A percentile compares a stretch with the other conserved stretches of the same genome.
phyloP scores from a whole-genome alignment of 768 basidiomycete species.

The Ramaria sp. region DNA sequence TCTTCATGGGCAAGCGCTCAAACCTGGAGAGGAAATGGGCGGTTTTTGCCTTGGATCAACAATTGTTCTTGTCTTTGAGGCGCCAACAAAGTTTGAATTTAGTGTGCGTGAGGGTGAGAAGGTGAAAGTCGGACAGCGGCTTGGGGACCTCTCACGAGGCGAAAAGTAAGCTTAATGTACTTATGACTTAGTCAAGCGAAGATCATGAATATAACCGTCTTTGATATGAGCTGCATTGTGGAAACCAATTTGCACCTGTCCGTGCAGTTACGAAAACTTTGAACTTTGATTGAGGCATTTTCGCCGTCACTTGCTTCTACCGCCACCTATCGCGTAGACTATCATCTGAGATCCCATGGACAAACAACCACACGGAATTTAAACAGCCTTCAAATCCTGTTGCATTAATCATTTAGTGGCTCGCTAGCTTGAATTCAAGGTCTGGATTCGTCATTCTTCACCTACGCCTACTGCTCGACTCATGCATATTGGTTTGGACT shows the following conservation, averaged over 20 bases:
- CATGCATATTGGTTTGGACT: too few relatives aligned
- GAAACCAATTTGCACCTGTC: too few relatives aligned
- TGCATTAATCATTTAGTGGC: too few relatives aligned
- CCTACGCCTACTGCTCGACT: too few relatives aligned
- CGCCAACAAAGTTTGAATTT: slow-evolving; percentile 76
- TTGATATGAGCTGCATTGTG: too few relatives aligned
- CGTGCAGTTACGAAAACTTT: too few relatives aligned
- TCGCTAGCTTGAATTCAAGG: too few relatives aligned
- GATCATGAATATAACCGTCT: too few relatives aligned
- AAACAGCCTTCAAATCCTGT: background rate
- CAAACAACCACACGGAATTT: background rate
- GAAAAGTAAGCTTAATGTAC: background rate
- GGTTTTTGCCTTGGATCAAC: slow-evolving; percentile 94
- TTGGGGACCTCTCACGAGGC: slow-evolving; percentile 45
- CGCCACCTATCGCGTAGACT: background rate
- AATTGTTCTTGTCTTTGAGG: slow-evolving; percentile 95
- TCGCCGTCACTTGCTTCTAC: background rate
- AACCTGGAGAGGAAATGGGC: slow-evolving; percentile 90
- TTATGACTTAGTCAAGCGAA: too few relatives aligned
- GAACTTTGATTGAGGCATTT: background rate
- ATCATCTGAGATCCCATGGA: background rate
- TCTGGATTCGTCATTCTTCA: too few relatives aligned
- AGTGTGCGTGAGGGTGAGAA: slow-evolving; percentile 66
- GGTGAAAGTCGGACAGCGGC: slow-evolving; percentile 73
- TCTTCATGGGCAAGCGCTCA: slow-evolving; percentile 79